Evolutionary conservation across 225 moss, liverwort and hornwort genomes (phyloP), one percentile per base, ranked within the genome.

Genomic region (Physcomitrium patens): DNA sequence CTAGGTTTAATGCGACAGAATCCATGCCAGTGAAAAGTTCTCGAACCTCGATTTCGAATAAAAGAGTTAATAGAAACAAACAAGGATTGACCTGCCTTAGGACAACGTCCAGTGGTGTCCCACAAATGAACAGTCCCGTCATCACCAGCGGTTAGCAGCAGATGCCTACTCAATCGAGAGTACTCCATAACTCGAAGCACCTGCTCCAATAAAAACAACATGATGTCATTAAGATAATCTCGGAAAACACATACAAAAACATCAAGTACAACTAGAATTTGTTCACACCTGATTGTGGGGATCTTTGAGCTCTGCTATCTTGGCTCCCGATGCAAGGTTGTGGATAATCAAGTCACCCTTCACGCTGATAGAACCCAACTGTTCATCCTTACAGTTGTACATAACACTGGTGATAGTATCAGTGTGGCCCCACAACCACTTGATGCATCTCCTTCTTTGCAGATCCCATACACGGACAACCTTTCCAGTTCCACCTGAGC

Each of bases 161-260:
- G 77, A 80, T 93, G 93, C 87, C 93, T 93, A 85, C 93, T 93
- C 87, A 93, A 91, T 82, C 93, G 91, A 86, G 93, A 93, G 83
- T 93, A 93, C 86, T 93, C 93, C 89, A 93, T 89, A 42, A 93
- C 91, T 86, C 91, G 89, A 80, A 93, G 91, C 83, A 93, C 91
- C 92, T 92, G 92, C 84, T 47, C 27, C 56, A 48, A 57, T 14
- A 7, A 13, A 56, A 58, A 31, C 18, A 58, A 58, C 31, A 56
- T 47, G 7, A 58, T 56, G 46, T 65, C 49, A 57, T 14, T 24
- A 19, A 63, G 55, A 47, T 31, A 64, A 31, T 63, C 66, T 16
- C 55, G 45, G 18, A 53, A 63, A 63, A 28, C 19, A 56, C 28
- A 28, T 31, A 45, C 56, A 27, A 55, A 56, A 7, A 18, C 1